Evolutionary conservation across 148 eudicot genomes (phyloP), one percentile per base, ranked within the genome.

Genomic region (Rhododendron simsii): DNA sequence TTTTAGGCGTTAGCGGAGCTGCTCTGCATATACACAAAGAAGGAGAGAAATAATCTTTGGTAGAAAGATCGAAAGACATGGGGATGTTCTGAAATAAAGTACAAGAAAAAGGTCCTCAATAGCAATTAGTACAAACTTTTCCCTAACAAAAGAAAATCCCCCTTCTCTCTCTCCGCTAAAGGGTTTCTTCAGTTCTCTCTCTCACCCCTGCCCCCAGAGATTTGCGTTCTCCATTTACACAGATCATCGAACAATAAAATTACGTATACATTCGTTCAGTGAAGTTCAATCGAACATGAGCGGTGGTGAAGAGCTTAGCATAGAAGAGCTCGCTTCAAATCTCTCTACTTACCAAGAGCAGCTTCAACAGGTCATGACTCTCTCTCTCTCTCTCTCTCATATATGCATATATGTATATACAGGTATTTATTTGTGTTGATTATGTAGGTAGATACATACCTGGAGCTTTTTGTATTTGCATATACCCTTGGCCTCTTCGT

Each of bases 271-370:
- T 63, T 35, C 28, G 21, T 81, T 51, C 53, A 39, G 39, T 6
- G 5, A 81, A 57, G 39, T 81, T 81, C 53, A 61, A 63, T 41
- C 3, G 21, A 61, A 12, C 50, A 63, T 91, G 92, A 75, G 89
- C 82, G 92, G 92, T 14, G 95, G 80, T 35, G 94, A 96, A 67
- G 97, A 95, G 79, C 91, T 96, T 28, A 95, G 93, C 90, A 91
- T 95, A 20, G 91, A 90, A 83, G 99, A 96, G 87, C 93, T 95
- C 79, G 92, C 95, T 78, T 92, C 96, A 18, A 95, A 92, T 88
- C 95, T 96, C 82, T 92, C 97, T 78, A 95, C 97, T 83, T 96
- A 96, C 90, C 91, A 88, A 85, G 93, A 94, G 16, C 99, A 96
- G 85, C 99, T 96, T 84, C 94, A 93, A 80, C 97, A 96, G 88